Percentiles rank a stretch among this genome's conserved stretches.
phyloP scores from a whole-genome alignment of 306 rosid species.

The Herpetospermum pedunculosum region DNA sequence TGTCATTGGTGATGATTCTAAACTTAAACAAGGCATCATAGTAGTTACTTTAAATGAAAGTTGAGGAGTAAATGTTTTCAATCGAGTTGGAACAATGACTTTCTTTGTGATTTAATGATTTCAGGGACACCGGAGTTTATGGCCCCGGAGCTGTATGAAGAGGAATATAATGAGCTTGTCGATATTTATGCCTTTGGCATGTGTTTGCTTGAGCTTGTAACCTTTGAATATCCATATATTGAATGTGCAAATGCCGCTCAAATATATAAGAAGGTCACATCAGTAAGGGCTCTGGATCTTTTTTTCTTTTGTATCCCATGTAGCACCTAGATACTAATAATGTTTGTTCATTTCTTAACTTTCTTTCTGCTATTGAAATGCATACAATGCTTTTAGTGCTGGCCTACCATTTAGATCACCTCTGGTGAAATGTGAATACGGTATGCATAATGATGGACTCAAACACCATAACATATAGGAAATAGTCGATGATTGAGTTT shows the following conservation, averaged over 20 bases:
- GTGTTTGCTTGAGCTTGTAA: constrained; percentile 93
- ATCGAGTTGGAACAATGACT: constrained; percentile 8
- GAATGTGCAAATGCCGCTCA: constrained; percentile 99
- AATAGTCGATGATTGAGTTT: not conserved
- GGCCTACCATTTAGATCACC: not conserved
- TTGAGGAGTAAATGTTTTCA: not conserved
- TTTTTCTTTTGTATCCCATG: constrained; percentile 11
- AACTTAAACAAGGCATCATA: not conserved
- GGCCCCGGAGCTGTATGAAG: constrained; percentile 98
- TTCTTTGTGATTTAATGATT: constrained; percentile 7
- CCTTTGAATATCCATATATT: constrained; percentile 78
- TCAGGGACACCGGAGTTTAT: constrained; percentile 95
- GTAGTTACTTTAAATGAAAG: constrained; percentile 4
- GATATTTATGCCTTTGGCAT: constrained; percentile 97
- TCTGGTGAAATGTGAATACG: not conserved
- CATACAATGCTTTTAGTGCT: not conserved
- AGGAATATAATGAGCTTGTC: constrained; percentile 93
- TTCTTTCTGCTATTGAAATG: not conserved
- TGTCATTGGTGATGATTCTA: constrained; percentile 61
- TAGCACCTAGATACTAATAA: not conserved
- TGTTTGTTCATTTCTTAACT: not conserved
- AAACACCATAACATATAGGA: not conserved
- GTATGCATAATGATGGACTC: not conserved
- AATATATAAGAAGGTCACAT: constrained; percentile 95
- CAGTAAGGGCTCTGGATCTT: constrained; percentile 42